Conservation (phyloP, 202 grass and related monocot genomes). For the Digitaria exilis region DNA sequence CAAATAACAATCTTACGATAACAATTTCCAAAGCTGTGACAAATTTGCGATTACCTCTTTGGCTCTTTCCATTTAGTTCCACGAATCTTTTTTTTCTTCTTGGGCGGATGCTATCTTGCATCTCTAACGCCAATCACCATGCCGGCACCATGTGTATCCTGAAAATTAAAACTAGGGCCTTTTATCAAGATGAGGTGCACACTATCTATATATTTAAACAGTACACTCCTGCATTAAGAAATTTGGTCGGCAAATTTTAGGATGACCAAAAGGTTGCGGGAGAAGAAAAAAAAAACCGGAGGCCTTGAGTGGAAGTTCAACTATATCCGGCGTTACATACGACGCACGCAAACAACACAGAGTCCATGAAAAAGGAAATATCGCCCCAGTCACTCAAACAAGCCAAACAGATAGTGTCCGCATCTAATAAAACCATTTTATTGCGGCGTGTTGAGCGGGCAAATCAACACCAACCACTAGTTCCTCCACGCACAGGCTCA, state of each 20-base stretch:
- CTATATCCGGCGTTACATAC: background rate
- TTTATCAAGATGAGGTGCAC: background rate
- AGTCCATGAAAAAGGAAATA: background rate
- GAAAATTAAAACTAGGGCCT: background rate
- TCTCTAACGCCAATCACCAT: too few relatives aligned
- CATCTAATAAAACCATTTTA: background rate
- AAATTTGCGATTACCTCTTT: background rate
- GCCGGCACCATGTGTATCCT: background rate
- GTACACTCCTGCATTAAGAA: background rate
- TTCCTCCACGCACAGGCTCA: background rate
- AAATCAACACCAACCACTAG: slow-evolving; percentile 34
- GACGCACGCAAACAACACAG: background rate
- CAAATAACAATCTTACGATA: too few relatives aligned
- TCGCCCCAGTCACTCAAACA: background rate
- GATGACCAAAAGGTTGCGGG: too few relatives aligned
- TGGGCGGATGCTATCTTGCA: background rate
- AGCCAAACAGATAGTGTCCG: slow-evolving; percentile 9
- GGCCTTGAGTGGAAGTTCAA: background rate
- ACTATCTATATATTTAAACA: background rate
- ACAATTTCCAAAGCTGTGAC: background rate
- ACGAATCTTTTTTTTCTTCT: background rate
- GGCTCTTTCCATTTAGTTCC: too few relatives aligned
- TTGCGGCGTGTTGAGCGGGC: background rate
- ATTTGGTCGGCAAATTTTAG: background rate
- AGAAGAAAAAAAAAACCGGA: background rate